Evolutionary conservation across 2,329 filamentous ascomycete genomes (phyloP).

Genomic region (Pseudogymnoascus sp.): DNA sequence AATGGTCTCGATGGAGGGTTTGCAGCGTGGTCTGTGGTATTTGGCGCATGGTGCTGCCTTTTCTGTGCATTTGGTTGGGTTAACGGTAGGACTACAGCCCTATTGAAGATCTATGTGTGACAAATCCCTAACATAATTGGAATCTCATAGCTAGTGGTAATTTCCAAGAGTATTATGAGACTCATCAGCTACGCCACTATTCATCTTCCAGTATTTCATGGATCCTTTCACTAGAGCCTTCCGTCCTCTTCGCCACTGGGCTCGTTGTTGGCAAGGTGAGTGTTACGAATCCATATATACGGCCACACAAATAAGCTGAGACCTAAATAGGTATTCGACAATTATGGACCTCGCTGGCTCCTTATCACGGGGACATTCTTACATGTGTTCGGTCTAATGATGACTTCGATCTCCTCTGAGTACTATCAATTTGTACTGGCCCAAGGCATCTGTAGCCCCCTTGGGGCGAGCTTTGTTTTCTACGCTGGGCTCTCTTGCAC

Average conservation of each 20-base stretch:
- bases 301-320: neutral
- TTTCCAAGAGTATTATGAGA: slow-evolving; percentile 52
- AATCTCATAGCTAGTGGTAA: neutral
- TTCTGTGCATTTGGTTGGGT: slow-evolving; percentile 47
- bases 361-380: slow-evolving; percentile 23
- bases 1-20: slow-evolving; percentile 47
- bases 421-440: slow-evolving; percentile 36
- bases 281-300: neutral
- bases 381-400: slow-evolving; percentile 31
- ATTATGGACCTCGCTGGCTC: slow-evolving; percentile 18
- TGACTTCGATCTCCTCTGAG: slow-evolving; percentile 28
- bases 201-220: slow-evolving; percentile 49
- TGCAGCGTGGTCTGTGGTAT: slow-evolving; percentile 51
- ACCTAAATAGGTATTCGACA: slow-evolving; percentile 12
- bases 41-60: slow-evolving; percentile 38
- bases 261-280: neutral
- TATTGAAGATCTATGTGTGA: neutral
- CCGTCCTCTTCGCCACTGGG: neutral
- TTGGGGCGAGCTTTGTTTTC: slow-evolving; percentile 33
- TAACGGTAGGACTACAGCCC: slow-evolving; percentile 30
- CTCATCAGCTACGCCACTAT: slow-evolving; percentile 38
- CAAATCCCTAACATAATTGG: neutral
- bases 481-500: slow-evolving; percentile 28
- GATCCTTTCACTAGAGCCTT: slow-evolving; percentile 50
- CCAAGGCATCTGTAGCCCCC: slow-evolving; percentile 32